Evolutionary conservation across 495 filamentous ascomycete genomes (phyloP).

Genomic region (Aspergillus panamensis): DNA sequence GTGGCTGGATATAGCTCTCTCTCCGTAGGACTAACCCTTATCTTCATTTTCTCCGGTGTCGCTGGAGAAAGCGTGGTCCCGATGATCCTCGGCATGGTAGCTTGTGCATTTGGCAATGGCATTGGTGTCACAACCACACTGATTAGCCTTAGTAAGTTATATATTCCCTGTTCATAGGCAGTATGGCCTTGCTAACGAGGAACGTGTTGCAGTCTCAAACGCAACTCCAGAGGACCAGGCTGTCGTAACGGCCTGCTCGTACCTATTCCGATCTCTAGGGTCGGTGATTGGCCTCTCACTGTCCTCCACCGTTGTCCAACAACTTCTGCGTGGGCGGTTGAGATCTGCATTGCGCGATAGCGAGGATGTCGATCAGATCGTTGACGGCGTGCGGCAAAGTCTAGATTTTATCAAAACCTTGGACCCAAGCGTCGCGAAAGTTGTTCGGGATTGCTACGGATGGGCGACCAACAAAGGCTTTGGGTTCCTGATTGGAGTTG

Average conservation of each 20-base stretch:
- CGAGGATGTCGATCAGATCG: conserved; percentile 64
- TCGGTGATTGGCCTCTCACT: conserved; percentile 69
- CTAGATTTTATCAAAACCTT: conserved; percentile 67
- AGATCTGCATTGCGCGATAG: conserved; percentile 49
- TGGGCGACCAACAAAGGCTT: conserved; percentile 50
- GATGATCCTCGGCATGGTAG: conserved; percentile 55
- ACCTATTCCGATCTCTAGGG: conserved; percentile 83
- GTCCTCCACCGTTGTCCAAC: conserved; percentile 70
- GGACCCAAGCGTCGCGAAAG: conserved; percentile 53
- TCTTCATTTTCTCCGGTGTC: conserved; percentile 60
- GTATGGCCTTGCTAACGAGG: background rate
- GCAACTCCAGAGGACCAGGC: conserved; percentile 65
- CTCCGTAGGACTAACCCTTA: conserved; percentile 48
- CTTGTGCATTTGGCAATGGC: conserved; percentile 58
- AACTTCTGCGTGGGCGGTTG: conserved; percentile 60
- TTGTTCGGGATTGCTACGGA: conserved; percentile 70
- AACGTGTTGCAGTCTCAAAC: conserved; percentile 60
- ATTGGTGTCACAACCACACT: conserved; percentile 71
- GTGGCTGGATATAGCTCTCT: conserved; percentile 51
- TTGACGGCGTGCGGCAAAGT: conserved; percentile 68
- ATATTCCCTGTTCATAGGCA: background rate
- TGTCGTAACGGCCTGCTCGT: conserved; percentile 77
- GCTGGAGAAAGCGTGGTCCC: conserved; percentile 39
- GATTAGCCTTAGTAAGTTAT: conserved; percentile 53
- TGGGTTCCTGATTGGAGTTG: conserved; percentile 40